Evolutionary conservation across 768 basidiomycete genomes (phyloP), one percentile per base, ranked within the genome.

Genomic region (Strobilomyces confusus): DNA sequence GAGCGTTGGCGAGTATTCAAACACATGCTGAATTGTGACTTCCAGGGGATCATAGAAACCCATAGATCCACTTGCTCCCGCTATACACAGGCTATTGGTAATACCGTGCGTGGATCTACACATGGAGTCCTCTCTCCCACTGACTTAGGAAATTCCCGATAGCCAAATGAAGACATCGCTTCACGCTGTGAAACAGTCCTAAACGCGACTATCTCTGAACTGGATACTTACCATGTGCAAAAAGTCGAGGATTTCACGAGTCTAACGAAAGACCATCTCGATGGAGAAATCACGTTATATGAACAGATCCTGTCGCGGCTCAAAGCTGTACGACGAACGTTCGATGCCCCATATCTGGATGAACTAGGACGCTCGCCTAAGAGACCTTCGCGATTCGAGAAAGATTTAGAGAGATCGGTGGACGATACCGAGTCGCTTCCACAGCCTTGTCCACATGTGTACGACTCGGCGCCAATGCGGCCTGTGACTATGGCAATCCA

Each of bases 191-290:
- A 95, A 70, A 93, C 92, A 0, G 89, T 92, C 8, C 72, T 95
- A 25, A 93, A 94, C 66, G 84, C 83, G 9, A 92, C 91, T 2
- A 86, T 92, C 83, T 89, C 92, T 1, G 91, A 94, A 73, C 83
- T 93, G 76, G 87, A 89, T 46, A 82, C 79, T 1, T 89, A 91
- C 59, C 88, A 91, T 63, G 69, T 73, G 0, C 87, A 90, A 67
- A 88, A 90, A 66, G 64, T 68, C 8, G 86, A 89, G 61, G 89
- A 92, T 59, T 83, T 92, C 55, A 68, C 73, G 15, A 69, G 64
- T 1, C 57, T 89, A 14, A 72, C 81, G 5, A 80, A 74, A 53
- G 86, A 86, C 36, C 84, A 90, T 64, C 77, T 93, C 3, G 88
- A 92, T 58, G 86, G 83, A 8, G 86, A 92, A 66, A 92, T 92